Base-by-base conservation (phyloP, 306 rosid species). In the Fragaria iinumae region DNA sequence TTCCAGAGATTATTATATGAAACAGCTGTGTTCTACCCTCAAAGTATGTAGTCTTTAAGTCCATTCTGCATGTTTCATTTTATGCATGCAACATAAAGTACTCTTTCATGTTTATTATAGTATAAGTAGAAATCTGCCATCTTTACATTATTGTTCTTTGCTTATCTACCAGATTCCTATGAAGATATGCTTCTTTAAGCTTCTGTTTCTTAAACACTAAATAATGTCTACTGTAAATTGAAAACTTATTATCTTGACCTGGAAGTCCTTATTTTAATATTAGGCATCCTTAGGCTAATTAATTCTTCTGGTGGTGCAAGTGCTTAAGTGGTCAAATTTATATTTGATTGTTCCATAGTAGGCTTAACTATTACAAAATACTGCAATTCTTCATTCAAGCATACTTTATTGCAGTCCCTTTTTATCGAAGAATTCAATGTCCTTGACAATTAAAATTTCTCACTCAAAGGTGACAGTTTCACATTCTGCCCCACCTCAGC, bases 1-100 rank as follows among this genome's bases (percentile, higher is more conserved):
- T 85, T 83, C 87, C 76, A 87, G 98, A 76, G 98, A 94, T 77
- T 84, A 80, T 78, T 89, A 89, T 79, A 86, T 92, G 89, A 92
- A 81, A 80, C 89, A 86, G 66, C 85, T 92, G 16, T 94, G 98
- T 87, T 85, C 93, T 55, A 88, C 89, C 76, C 96, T 94, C 80
- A 94, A 94, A 87, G 98, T 94, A 87, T 73, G 90, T 60, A 76
- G 70, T 50, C 11, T 11, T 60, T 81, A 76, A n/a, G 29, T 36
- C n/a, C 45, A 36, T 65, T 36, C 11, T 3, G 25, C 25, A 63
- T 2, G 41, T 63, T 32, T 16, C 8, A 60, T 60, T 25, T 60
- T 60, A 4, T 4, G 38, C 38, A 60, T 60, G 66, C 38, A 60
- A 60, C 17, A 25, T 27, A 60, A 60, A 4, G 10, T 25, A 5